phyloP scores from a whole-genome alignment of 805 yeast species.

The Lipomyces orientalis region DNA sequence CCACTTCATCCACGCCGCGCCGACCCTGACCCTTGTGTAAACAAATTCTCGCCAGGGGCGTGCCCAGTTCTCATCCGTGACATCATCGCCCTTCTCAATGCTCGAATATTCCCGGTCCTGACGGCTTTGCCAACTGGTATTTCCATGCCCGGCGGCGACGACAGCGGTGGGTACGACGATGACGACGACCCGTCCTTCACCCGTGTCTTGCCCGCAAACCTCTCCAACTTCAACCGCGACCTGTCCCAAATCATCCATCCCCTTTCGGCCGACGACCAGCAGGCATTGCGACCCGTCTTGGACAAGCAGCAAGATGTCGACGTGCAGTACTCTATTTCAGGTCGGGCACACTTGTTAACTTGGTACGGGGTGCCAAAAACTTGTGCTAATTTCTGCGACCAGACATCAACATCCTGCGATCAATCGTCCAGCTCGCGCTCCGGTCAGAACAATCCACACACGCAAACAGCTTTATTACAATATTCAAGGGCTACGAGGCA shows the following conservation, averaged over 20 bases:
- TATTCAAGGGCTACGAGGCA: constrained; percentile 30
- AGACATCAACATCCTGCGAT: constrained; percentile 33
- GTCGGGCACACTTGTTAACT: not conserved
- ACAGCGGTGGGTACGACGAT: constrained; percentile 10
- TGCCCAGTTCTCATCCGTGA: not conserved
- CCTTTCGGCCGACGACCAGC: constrained; percentile 7
- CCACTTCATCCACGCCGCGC: not conserved
- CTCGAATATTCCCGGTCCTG: not conserved
- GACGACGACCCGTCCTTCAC: constrained; percentile 27
- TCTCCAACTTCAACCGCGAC: constrained; percentile 19
- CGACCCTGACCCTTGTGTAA: not conserved
- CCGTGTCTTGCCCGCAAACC: constrained; percentile 25
- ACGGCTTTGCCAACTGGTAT: not conserved
- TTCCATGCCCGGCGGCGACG: constrained; percentile 2
- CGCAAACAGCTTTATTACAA: constrained; percentile 24
- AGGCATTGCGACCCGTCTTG: constrained; percentile 18
- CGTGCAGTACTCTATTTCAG: constrained; percentile 21
- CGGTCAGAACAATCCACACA: constrained; percentile 15
- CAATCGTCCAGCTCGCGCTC: constrained; percentile 33
- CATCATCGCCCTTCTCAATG: not conserved
- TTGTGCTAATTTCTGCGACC: not conserved
- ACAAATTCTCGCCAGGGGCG: constrained; percentile 4
- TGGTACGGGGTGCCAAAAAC: not conserved
- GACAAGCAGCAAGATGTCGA: constrained; percentile 13
- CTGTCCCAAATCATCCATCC: constrained; percentile 10